Base-by-base conservation (phyloP, 192 early-diverging fungal species). In the Coemansia sp. region DNA sequence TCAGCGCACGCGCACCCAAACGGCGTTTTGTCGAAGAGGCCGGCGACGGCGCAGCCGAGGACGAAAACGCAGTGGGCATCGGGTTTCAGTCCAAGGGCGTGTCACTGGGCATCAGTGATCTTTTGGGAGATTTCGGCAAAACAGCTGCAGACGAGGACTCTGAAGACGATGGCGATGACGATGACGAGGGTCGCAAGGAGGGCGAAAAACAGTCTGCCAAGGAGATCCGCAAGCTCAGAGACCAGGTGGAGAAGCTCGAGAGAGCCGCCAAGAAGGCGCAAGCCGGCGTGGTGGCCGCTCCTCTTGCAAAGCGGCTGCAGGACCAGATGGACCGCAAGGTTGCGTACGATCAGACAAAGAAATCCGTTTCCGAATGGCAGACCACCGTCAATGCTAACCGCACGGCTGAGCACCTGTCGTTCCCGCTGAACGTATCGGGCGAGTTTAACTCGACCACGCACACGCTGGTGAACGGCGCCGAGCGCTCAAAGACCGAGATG, bases 301-400 rank as follows among this genome's bases (percentile, higher is more conserved):
- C 96, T 5, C 65, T 98, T 29, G 89, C 93, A 22, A 85, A 87
- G 63, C 86, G 93, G 40, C 76, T 93, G 48, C 92, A 95, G 73
- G 94, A 96, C 64, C 87, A 89, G 30, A 72, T 94, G 60, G 90
- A 94, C 64, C 91, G 97, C 38, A 69, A 89, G 52, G 97, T 87
- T 17, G 97, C 96, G 3, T 95, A 92, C 56, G 79, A 86, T n/a
- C 82, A 91, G 72, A 78, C 92, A 33, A 94, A 92, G 57, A 90
- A 92, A 63, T 88, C 90, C 11, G 76, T 99, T 11, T 75, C 84
- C 5, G 92, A 94, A 65, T 99, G 97, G 97, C 81, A 90, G 48
- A 75, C 88, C 17, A 80, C 92, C 3, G 89, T 98, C 2, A 85
- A 91, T 55, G 80, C 89, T 66, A 95, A 96, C 75, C 86, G 95